Base-by-base conservation (phyloP, 306 rosid genomes). In the Cicer yamashitae region DNA sequence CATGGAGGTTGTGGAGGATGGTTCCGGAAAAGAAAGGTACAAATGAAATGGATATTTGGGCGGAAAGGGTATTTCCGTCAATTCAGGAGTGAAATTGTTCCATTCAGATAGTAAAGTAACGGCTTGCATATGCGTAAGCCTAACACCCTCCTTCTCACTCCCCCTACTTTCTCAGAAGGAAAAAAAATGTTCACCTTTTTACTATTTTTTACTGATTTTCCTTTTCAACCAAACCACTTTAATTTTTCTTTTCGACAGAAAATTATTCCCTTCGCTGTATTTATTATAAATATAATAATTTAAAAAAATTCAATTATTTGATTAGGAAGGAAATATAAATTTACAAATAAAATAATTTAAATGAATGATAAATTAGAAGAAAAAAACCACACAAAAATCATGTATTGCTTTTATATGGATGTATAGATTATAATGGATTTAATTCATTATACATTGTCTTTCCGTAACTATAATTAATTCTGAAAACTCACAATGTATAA, bases 1-100 rank as follows among this genome's bases (percentile, higher is more conserved):
- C 63, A 67, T 46, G 62, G 30, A n/a, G 67, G 71, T 52, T 67
- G 47, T 39, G 83, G 80, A 38, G 68, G 67, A 53, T 34, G 76
- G 76, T 67, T 39, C 43, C 62, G 48, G 6, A 39, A 74, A 44
- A 4, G 34, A 72, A 47, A 12, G 11, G 18, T 8, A 15, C 48
- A 38, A 47, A n/a, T 59, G 56, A 43, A 14, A 30, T 22, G 72
- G 56, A 2, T 52, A 2, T 62, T 62, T 53, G 53, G 52, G 45
- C 8, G 9, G 8, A 30, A 12, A 14, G 68, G 59, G 25, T 64
- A 58, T 22, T 71, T 66, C 2, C 9, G 82, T 71, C 43, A 82
- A 56, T 48, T 13, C 1, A 0, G 0, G 0, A 9, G 47, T 6
- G 53, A 63, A 9, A 40, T 40, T 63, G 14, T 39, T 65, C 37